phyloP scores from a whole-genome alignment of 129 eudicot genomes.

The Pulicaria dysenterica region DNA sequence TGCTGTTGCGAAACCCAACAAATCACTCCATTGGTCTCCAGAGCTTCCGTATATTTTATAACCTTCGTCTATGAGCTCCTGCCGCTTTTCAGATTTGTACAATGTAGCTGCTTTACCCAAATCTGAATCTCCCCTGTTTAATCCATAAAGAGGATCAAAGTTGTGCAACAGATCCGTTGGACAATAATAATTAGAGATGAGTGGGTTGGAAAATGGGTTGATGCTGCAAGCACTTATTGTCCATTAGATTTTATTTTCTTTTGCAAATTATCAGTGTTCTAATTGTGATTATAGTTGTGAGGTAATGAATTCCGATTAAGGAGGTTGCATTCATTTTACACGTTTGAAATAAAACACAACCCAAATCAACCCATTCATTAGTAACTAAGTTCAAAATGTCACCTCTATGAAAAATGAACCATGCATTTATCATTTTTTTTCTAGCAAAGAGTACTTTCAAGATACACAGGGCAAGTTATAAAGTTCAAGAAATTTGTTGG shows the following conservation, averaged over 20 bases:
- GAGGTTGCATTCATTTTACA: not conserved
- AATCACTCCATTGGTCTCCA: slow-evolving; percentile 98
- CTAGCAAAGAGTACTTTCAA: not conserved
- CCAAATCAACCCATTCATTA: not conserved
- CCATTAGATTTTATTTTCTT: not conserved
- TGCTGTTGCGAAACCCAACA: slow-evolving; percentile 69
- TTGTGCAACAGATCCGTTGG: not conserved
- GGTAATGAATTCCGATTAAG: not conserved
- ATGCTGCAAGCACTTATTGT: not conserved
- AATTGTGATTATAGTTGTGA: not conserved
- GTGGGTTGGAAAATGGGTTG: not conserved
- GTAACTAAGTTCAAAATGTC: not conserved
- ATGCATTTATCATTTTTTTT: not conserved
- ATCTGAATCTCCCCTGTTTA: slow-evolving; percentile 65
- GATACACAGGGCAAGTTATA: not conserved
- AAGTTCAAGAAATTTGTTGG: not conserved
- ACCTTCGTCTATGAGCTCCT: slow-evolving; percentile 63
- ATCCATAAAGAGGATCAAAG: slow-evolving; percentile 20
- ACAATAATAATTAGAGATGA: too few relatives aligned
- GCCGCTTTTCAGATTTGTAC: slow-evolving; percentile 82
- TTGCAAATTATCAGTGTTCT: not conserved
- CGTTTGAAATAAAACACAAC: not conserved
- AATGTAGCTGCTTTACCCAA: slow-evolving; percentile 56
- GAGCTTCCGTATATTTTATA: slow-evolving; percentile 74
- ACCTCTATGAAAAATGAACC: not conserved